Percentiles rank a stretch among this genome's conserved stretches.
Evolutionary conservation across 1,139 yeast species (phyloP).

Genomic region (Sugiyamaella japonica): DNA sequence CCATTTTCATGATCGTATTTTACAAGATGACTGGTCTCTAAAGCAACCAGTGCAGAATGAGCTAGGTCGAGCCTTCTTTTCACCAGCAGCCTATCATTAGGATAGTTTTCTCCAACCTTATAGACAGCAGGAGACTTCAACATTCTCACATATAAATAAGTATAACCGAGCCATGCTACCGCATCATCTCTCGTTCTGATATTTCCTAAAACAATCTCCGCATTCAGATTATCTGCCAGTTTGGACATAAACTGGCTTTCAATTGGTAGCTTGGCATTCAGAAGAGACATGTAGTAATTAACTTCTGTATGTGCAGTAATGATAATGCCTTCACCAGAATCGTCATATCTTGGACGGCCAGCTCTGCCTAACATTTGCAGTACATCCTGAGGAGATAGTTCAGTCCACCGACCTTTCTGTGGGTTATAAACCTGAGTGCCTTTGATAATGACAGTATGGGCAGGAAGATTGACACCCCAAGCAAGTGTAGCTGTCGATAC

Average conservation of each 20-base stretch:
- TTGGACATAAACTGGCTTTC: slow-evolving; percentile 80
- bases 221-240: slow-evolving; percentile 75
- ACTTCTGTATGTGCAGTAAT: slow-evolving; percentile 85
- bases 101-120: slow-evolving; percentile 56
- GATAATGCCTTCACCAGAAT: slow-evolving; percentile 89
- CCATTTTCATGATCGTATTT: slow-evolving; percentile 57
- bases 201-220: slow-evolving; percentile 79
- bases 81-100: slow-evolving; percentile 46
- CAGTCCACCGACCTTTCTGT: slow-evolving; percentile 83
- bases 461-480: slow-evolving; percentile 98
- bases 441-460: slow-evolving; percentile 91
- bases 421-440: slow-evolving; percentile 96
- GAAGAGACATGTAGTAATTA: slow-evolving; percentile 82
- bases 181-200: slow-evolving; percentile 65
- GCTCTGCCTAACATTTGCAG: slow-evolving; percentile 96
- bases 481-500: slow-evolving; percentile 96
- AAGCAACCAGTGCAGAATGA: slow-evolving; percentile 69
- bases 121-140: slow-evolving; percentile 68
- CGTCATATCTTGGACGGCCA: slow-evolving; percentile 93
- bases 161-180: slow-evolving; percentile 72
- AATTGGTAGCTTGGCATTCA: slow-evolving; percentile 88
- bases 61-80: slow-evolving; percentile 64
- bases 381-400: slow-evolving; percentile 89
- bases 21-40: slow-evolving; percentile 57
- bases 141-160: slow-evolving; percentile 84